Percentiles rank a stretch among this genome's conserved stretches.
phyloP scores from a whole-genome alignment of 129 eudicot species.

The Artemisia argyi region DNA sequence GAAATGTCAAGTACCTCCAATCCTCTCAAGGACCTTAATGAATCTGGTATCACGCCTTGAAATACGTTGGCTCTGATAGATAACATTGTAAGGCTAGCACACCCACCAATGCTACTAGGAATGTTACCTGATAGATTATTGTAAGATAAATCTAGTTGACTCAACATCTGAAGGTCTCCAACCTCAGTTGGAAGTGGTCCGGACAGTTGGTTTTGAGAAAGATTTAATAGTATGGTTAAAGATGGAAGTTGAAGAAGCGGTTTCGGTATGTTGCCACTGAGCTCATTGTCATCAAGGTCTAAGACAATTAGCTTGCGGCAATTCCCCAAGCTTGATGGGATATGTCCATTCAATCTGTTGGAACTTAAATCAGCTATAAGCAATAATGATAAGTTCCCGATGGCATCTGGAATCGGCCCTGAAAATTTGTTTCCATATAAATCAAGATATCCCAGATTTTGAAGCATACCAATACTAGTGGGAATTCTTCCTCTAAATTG shows the following conservation, averaged over 20 bases:
- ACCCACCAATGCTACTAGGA: constrained; percentile 21
- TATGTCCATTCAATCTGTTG: neutral
- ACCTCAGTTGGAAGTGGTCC: constrained; percentile 22
- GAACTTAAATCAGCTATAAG: neutral
- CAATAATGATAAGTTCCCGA: constrained; percentile 20
- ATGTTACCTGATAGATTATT: constrained; percentile 20
- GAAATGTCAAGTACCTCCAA: constrained; percentile 25
- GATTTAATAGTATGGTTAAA: neutral
- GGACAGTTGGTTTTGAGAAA: constrained; percentile 7
- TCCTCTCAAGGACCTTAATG: constrained; percentile 28
- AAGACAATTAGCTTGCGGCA: neutral
- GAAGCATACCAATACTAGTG: constrained; percentile 12
- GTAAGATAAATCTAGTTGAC: constrained; percentile 10
- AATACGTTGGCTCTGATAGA: constrained; percentile 8
- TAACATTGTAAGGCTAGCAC: constrained; percentile 21
- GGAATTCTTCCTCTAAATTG: constrained; percentile 9
- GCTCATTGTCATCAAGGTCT: neutral
- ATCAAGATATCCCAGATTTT: neutral
- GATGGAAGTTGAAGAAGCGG: constrained; percentile 12
- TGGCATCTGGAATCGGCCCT: neutral
- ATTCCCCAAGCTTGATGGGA: constrained; percentile 20
- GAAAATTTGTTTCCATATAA: neutral
- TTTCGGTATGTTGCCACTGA: constrained; percentile 23
- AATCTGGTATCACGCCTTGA: constrained; percentile 18
- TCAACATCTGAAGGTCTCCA: constrained; percentile 15